These are phyloP conservation scores for Strobilomyces confusus DNA, from an alignment of 768 basidiomycete genomes.

Conservation along the genomic window DNA sequence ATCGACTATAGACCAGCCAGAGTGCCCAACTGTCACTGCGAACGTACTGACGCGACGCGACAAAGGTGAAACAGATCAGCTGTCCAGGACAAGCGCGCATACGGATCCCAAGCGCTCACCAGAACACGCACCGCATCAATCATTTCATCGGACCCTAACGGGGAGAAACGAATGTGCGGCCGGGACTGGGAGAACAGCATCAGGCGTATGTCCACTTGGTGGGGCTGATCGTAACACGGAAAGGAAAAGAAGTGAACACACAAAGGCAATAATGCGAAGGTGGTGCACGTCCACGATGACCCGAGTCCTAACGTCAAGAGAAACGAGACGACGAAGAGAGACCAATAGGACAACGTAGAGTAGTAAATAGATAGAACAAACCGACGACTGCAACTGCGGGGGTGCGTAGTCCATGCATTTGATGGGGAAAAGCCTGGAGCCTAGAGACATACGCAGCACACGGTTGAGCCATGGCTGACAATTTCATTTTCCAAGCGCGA, in stretches of 20 bases:
- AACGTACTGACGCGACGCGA: neutral
- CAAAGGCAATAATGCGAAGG: neutral
- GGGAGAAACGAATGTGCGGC: constrained; percentile 40
- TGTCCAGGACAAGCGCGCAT: constrained; percentile 3
- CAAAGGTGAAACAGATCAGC: neutral
- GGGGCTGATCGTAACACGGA: constrained; percentile 1
- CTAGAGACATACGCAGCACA: constrained; percentile 7
- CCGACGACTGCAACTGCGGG: constrained; percentile 10
- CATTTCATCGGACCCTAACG: constrained; percentile 45
- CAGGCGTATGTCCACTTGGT: constrained; percentile 12
- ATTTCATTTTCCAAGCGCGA: constrained; percentile 18
- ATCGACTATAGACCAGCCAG: constrained; percentile 7
- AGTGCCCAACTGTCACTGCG: neutral
- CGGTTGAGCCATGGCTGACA: constrained; percentile 2
- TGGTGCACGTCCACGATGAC: neutral
- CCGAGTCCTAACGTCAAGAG: neutral
- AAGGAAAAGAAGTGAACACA: neutral
- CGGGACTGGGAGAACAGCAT: constrained; percentile 22
- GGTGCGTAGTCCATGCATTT: constrained; percentile 18
- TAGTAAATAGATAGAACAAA: constrained; percentile 24
- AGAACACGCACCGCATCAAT: constrained; percentile 21
- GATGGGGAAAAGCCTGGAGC: constrained; percentile 13
- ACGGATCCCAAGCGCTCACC: constrained; percentile 44
- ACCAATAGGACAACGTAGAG: constrained; percentile 27
- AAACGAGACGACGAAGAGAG: constrained; percentile 11